Evolutionary conservation across 805 yeast species (phyloP).

Genomic region (Wickerhamomyces rabaulensis): DNA sequence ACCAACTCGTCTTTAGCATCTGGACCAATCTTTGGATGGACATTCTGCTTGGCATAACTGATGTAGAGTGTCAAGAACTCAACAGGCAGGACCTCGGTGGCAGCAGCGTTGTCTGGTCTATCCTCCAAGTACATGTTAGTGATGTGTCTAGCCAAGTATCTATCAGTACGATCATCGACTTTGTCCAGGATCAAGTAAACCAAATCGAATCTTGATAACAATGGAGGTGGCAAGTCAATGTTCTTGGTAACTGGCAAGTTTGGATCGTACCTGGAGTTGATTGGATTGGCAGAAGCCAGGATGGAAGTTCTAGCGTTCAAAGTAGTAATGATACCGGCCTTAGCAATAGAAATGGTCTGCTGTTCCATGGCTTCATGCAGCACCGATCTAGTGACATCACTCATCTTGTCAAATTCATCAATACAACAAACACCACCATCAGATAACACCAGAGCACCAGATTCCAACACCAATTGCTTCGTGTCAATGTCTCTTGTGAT

Average conservation of each 20-base stretch:
- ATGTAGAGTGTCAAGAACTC: conserved; percentile 86
- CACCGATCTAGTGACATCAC: conserved; percentile 89
- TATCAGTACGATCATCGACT: conserved; percentile 80
- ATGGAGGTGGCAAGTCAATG: conserved; percentile 94
- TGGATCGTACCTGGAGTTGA: conserved; percentile 94
- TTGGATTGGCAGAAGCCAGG: conserved; percentile 95
- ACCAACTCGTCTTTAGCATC: conserved; percentile 85
- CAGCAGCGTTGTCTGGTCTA: conserved; percentile 64
- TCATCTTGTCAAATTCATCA: conserved; percentile 98
- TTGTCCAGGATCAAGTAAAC: conserved; percentile 90
- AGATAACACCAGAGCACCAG: conserved; percentile 93
- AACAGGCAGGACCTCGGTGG: conserved; percentile 69
- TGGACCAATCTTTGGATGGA: conserved; percentile 72
- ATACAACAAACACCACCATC: conserved; percentile 99
- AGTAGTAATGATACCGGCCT: conserved; percentile 97
- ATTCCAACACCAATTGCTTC: conserved; percentile 85
- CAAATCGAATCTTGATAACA: conserved; percentile 89
- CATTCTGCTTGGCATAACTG: conserved; percentile 87
- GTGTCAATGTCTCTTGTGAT: conserved; percentile 93
- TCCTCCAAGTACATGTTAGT: conserved; percentile 92
- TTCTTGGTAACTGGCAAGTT: conserved; percentile 89
- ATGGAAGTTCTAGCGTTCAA: conserved; percentile 94
- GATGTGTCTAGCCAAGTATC: conserved; percentile 84
- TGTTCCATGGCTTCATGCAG: conserved; percentile 99
- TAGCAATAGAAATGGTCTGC: conserved; percentile 96